Conservation (phyloP, 768 basidiomycete species). For the Lactarius tabidus region DNA sequence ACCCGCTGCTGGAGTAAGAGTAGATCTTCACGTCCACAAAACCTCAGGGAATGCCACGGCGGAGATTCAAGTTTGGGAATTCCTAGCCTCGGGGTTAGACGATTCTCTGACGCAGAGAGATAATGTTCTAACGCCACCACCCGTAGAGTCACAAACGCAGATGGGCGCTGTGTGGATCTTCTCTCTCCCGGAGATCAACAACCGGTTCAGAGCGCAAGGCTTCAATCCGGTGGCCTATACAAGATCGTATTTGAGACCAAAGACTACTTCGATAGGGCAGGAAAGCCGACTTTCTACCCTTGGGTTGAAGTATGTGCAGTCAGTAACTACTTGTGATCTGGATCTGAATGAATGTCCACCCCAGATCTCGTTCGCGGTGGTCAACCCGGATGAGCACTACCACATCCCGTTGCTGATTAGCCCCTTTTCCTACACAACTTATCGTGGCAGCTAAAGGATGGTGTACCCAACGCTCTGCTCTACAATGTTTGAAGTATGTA, state of each 20-base stretch:
- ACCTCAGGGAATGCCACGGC: conserved; percentile 30
- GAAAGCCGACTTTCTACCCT: conserved; percentile 77
- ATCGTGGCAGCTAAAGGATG: conserved; percentile 68
- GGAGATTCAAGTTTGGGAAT: conserved; percentile 44
- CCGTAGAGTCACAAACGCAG: conserved; percentile 67
- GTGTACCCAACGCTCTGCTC: conserved; percentile 2
- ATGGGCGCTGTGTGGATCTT: conserved; percentile 81
- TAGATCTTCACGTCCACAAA: conserved; percentile 56
- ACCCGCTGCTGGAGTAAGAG: conserved; percentile 67
- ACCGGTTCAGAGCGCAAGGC: conserved; percentile 41
- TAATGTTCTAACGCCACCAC: conserved; percentile 16
- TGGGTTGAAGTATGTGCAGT: conserved; percentile 69
- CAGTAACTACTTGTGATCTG: not conserved
- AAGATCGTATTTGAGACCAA: conserved; percentile 84
- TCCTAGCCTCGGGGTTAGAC: conserved; percentile 56
- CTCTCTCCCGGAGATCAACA: conserved; percentile 53
- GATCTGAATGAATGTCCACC: conserved; percentile 2
- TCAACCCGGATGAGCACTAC: conserved; percentile 74
- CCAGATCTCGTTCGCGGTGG: conserved; percentile 71
- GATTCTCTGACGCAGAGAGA: not conserved
- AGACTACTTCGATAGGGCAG: conserved; percentile 67
- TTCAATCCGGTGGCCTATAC: conserved; percentile 60
- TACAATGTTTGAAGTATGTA: conserved; percentile 19
- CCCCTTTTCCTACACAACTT: conserved; percentile 89
- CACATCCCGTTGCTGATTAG: conserved; percentile 91